Evolutionary conservation across 345 rosid species (phyloP).

Genomic region (Linum usitatissimum): DNA sequence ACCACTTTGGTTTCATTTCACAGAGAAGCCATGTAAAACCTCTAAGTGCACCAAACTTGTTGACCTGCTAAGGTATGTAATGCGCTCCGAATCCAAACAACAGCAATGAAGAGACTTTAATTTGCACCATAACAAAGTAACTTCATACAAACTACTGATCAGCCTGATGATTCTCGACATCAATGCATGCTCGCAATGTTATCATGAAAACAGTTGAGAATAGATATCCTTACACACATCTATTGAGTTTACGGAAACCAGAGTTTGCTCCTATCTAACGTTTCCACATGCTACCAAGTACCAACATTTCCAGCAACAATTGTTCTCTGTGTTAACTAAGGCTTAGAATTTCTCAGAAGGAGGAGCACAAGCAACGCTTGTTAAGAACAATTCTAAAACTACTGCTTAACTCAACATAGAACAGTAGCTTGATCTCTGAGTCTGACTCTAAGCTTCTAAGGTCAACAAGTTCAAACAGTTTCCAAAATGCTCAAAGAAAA

Average conservation of each 20-base stretch:
- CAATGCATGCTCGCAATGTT: background rate
- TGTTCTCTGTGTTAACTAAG: too few species aligned
- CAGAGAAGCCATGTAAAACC: too few species aligned
- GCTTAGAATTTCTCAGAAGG: too few species aligned
- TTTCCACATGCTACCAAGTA: background rate
- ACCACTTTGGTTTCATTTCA: background rate
- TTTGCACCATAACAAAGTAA: background rate
- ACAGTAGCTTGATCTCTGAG: background rate
- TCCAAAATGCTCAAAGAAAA: background rate
- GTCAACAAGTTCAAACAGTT: background rate
- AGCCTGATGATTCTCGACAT: background rate
- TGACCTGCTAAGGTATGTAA: too few species aligned
- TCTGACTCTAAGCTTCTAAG: background rate
- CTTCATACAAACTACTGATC: background rate
- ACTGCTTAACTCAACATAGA: background rate
- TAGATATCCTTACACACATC: background rate
- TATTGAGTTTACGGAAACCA: background rate
- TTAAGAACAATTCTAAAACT: background rate
- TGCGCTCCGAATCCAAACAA: too few species aligned
- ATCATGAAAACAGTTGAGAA: background rate
- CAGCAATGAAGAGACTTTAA: background rate
- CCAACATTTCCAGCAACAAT: background rate
- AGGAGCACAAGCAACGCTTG: background rate
- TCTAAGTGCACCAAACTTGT: too few species aligned
- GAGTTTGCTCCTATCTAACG: background rate